Base-by-base conservation (phyloP, 768 basidiomycete genomes). In the Mycena epipterygia region DNA sequence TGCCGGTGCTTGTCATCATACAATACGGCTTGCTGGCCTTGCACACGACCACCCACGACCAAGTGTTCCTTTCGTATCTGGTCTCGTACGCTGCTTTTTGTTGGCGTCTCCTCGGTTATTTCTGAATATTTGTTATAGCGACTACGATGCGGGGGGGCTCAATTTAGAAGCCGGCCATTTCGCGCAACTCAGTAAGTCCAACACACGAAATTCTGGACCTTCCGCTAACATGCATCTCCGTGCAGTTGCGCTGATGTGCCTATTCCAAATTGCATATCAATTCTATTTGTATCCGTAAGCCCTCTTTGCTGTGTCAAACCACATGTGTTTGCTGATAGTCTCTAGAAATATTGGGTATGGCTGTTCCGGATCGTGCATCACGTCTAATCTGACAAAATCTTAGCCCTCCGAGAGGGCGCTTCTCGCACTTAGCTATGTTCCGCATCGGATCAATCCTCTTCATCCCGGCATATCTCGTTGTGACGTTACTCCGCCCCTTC, bases 241-340 rank as follows among this genome's bases (percentile, higher is more conserved):
- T n/a, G n/a, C 73, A 95, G 94, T 94, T 78, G 95, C 94, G 8
- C 75, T 97, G 64, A 97, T 98, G 96, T 97, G 95, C 80, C 85
- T 96, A n/a, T 94, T 91, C 70, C 96, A 97, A 79, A 93, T 98
- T 59, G 90, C 91, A 41, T 97, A 96, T 78, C 96, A 96, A 76
- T 96, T 95, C 77, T 90, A 95, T 77, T 86, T 95, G 39, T 96
- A 96, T 85, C 94, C 94, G 93, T 95, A 77, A 81, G 94, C 86
- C n/a, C 7, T 61, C 51, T 42, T 27, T 27, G 2, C 46, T 42
- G 39, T 32, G 25, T 60, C 49, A 58, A 46, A 35, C 44, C 53
- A 46, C 25, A 55, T 53, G 48, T 21, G 37, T 30, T 69, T 44
- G 42, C 57, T 25, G 19, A 70, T 12, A 29, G 32, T 42, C 64